Evolutionary conservation across 345 rosid species (phyloP).

Genomic region (Brassica cretica): DNA sequence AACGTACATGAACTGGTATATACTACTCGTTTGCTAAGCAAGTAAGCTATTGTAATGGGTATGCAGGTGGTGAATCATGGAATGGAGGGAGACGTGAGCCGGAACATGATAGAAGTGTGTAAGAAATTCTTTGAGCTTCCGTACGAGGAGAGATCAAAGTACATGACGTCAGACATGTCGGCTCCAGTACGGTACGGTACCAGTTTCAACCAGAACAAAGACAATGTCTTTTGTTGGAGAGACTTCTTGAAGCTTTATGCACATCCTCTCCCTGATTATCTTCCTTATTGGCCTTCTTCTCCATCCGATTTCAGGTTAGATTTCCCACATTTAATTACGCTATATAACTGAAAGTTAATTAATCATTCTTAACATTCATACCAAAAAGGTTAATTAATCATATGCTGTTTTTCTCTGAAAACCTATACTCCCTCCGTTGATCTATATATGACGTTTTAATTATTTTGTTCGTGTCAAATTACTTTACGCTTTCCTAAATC

Average conservation of each 20-base stretch:
- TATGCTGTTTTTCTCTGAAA: neutral
- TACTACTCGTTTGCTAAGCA: constrained; percentile 1
- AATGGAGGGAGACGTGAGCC: constrained; percentile 51
- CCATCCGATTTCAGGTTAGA: constrained; percentile 76
- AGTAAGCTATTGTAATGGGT: constrained; percentile 5
- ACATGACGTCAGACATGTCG: constrained; percentile 74
- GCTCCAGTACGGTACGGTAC: constrained; percentile 84
- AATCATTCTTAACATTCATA: neutral
- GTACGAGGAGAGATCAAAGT: constrained; percentile 68
- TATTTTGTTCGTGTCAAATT: neutral
- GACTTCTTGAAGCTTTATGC: constrained; percentile 81
- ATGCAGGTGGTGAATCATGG: constrained; percentile 83
- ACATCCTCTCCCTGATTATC: constrained; percentile 56
- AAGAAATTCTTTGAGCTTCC: constrained; percentile 72
- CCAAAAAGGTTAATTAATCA: neutral
- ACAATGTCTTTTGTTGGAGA: constrained; percentile 85
- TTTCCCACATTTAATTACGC: neutral
- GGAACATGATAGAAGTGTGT: constrained; percentile 61
- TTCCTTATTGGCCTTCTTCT: constrained; percentile 84
- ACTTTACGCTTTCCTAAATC: neutral
- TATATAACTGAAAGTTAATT: neutral
- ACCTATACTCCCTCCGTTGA: neutral
- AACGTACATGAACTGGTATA: neutral
- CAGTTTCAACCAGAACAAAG: constrained; percentile 85
- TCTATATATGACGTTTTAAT: neutral